phyloP scores from a whole-genome alignment of 352 stramenopile species.

The Blastocystis sp. region DNA sequence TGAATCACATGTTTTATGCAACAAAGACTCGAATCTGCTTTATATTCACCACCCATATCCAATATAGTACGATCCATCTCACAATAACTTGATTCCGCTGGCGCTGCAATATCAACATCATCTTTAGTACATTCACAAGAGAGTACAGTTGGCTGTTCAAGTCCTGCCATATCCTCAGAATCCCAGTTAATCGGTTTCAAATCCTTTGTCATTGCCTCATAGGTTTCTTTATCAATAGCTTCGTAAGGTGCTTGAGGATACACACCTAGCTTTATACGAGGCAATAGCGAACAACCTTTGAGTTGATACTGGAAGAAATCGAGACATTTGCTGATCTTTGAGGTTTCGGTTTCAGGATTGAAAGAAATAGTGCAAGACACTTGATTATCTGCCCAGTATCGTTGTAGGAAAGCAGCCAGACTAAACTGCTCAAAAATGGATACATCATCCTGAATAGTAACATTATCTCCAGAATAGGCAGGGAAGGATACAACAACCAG shows the following conservation, averaged over 20 bases:
- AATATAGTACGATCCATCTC: constrained; percentile 23
- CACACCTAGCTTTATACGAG: constrained; percentile 72
- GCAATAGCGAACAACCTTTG: constrained; percentile 82
- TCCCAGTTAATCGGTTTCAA: constrained; percentile 63
- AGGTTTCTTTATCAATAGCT: constrained; percentile 73
- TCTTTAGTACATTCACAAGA: neutral
- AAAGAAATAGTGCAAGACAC: constrained; percentile 86
- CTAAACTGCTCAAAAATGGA: constrained; percentile 83
- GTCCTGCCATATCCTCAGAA: neutral
- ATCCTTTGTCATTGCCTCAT: constrained; percentile 65
- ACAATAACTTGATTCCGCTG: constrained; percentile 24
- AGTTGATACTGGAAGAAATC: constrained; percentile 86
- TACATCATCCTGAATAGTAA: constrained; percentile 76
- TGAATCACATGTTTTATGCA: neutral
- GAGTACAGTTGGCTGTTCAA: neutral
- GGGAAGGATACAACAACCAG: constrained; percentile 83
- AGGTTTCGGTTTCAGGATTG: constrained; percentile 75
- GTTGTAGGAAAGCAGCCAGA: constrained; percentile 81
- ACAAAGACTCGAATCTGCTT: constrained; percentile 40
- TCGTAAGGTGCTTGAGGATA: constrained; percentile 84
- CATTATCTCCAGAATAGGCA: constrained; percentile 76
- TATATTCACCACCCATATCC: constrained; percentile 42
- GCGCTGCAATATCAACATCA: neutral
- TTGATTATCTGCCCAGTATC: constrained; percentile 84
- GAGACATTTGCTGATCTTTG: constrained; percentile 74